Base-by-base conservation (phyloP, 306 rosid genomes). In the Mimosa bimucronata region DNA sequence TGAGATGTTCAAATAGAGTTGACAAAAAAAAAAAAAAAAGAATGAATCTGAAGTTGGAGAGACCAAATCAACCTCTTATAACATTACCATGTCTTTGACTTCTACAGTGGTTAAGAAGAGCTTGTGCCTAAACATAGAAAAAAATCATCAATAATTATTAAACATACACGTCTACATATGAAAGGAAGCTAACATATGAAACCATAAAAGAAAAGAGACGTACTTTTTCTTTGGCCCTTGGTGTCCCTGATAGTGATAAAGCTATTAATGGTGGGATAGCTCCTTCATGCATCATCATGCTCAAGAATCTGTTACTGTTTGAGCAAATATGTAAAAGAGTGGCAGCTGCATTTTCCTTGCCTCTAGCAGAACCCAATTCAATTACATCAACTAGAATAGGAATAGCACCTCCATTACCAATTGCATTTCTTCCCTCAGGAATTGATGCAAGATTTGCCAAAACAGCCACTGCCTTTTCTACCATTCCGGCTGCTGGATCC, bases 211-310 rank as follows among this genome's bases (percentile, higher is more conserved):
- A 70, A 53, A 69, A 61, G 64, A 40, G 82, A 42, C 79, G 23
- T 79, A 95, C 99, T 94, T 95, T 95, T 85, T 95, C 98, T 87
- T 86, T 91, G 83, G 94, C 99, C 88, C 98, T 95, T 15, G 90
- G 87, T 57, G 99, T 93, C 78, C 98, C 98, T 67, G 97, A 90
- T 68, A 89, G 94, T 64, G 96, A 89, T 80, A 95, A 83, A 38
- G 92, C 93, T 37, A 91, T 98, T 69, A 95, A 87, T 15, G 98
- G 98, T 0, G 99, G 99, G 75, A 93, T 94, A 37, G 95, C 96
- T 71, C 99, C 98, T 81, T 93, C 97, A 65, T 90, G 97, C 73
- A 95, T 92, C 77, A 94, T 94, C 86, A 45, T 46, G 76, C 86
- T 90, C 81, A 91, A 88, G 82, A 79, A 91, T 73, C 87, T 81